phyloP scores from a whole-genome alignment of 73 alveolate species.

The Paraurostyla sp. region DNA sequence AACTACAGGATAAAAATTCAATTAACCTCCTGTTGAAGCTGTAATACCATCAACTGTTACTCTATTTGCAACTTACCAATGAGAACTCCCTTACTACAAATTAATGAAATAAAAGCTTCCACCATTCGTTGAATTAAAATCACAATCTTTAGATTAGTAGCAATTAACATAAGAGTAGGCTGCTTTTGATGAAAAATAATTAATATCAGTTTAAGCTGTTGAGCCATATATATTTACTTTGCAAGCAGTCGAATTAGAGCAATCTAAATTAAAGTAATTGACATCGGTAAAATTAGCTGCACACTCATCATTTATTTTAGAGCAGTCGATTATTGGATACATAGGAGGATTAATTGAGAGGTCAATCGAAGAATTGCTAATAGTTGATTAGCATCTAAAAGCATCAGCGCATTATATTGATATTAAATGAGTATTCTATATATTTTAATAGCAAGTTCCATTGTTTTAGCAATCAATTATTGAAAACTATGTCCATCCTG shows the following conservation, averaged over 20 bases:
- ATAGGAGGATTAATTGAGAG: no score
- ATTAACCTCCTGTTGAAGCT: background rate
- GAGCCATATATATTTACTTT: background rate
- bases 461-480: background rate
- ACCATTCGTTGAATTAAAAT: background rate
- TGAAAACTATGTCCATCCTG: background rate
- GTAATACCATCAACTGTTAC: background rate
- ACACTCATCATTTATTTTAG: background rate
- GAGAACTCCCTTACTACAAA: background rate
- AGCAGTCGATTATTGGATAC: background rate
- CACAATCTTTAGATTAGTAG: background rate
- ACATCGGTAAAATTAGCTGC: slow-evolving; percentile 16
- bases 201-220: background rate
- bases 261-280: background rate
- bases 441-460: background rate
- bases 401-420: background rate
- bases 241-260: background rate
- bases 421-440: background rate
- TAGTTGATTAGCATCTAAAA: background rate
- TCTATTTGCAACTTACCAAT: background rate
- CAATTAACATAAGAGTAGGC: slow-evolving; percentile 18
- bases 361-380: no score
- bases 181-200: background rate
- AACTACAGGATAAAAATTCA: slow-evolving; percentile 21
- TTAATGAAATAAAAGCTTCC: background rate